Conservation (phyloP, 2,329 filamentous ascomycete species). For the Alternaria brassicicola region DNA sequence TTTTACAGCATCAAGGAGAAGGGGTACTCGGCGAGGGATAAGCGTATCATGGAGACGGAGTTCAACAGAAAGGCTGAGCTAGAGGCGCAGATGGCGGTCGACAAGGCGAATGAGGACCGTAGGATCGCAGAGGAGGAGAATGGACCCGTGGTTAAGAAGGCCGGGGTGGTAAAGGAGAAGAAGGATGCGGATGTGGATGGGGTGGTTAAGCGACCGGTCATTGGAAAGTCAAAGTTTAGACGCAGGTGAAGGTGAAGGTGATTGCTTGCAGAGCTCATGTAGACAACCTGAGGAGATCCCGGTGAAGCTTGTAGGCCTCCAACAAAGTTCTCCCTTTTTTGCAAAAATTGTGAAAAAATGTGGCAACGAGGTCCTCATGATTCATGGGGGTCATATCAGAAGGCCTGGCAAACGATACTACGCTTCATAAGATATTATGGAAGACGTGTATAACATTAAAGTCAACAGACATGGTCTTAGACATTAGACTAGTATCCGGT, state of each 20-base stretch:
- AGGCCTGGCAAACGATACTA: neutral
- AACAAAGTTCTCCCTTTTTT: neutral
- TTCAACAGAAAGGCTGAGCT: constrained; percentile 94
- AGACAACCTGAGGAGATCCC: neutral
- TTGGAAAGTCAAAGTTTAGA: constrained; percentile 38
- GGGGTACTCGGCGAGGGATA: constrained; percentile 86
- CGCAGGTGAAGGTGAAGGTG: constrained; percentile 14
- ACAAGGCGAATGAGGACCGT: constrained; percentile 72
- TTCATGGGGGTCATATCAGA: neutral
- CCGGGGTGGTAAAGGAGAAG: constrained; percentile 36
- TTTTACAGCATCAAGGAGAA: constrained; percentile 99
- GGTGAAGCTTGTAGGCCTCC: neutral
- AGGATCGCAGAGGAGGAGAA: constrained; percentile 49
- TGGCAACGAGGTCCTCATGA: neutral
- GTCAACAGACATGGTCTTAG: neutral
- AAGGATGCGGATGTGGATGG: constrained; percentile 44
- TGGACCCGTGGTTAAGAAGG: constrained; percentile 36
- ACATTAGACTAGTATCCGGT: constrained; percentile 2
- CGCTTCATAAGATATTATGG: neutral
- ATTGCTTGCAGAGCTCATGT: neutral
- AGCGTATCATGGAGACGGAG: constrained; percentile 85
- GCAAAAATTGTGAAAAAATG: neutral
- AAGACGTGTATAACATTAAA: neutral
- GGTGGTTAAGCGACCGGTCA: constrained; percentile 50
- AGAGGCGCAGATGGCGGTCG: constrained; percentile 87